Base-by-base conservation (phyloP, 2,329 filamentous ascomycete species). In the Fusarium dimerum region DNA sequence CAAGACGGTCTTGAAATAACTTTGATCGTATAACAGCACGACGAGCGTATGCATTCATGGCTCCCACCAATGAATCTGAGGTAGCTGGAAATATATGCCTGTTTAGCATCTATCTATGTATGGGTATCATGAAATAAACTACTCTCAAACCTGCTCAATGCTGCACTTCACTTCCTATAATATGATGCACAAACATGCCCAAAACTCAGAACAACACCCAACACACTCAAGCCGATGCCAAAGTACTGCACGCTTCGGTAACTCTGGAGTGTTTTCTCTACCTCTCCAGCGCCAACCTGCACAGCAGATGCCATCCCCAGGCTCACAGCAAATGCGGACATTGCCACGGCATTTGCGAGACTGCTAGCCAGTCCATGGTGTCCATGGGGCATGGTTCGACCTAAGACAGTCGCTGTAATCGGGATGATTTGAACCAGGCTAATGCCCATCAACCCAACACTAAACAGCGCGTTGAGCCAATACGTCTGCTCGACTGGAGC, bases 241-340 rank as follows among this genome's bases (percentile, higher is more conserved):
- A 67, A 53, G 38, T 63, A 67, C 45, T 64, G 62, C 12, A 61
- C 64, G 39, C 57, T 57, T 44, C 60, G 46, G 43, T 62, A 66
- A 15, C 59, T 59, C 43, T 50, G 45, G 5, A 63, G 47, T n/a
- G 52, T 44, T 26, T 47, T 40, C 5, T 45, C 55, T 10, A 49
- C 59, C 5, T 47, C 41, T 32, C 45, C 36, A 13, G 55, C 48
- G 12, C 52, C 45, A 42, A 45, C 58, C 45, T 66, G 62, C 17
- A 66, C 57, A 16, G 61, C 48, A 11, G 62, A 62, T 38, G 63
- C 62, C 57, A 66, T 57, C 6, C 63, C 64, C 11, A 66, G 43
- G 17, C 63, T 56, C 16, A 66, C 48, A 9, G 64, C 61, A 44
- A 66, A 55, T 12, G 55, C 43, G 9, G 57, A 66, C 9, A 47